Evolutionary conservation across 2,329 filamentous ascomycete species (phyloP).

Genomic region (Hypoxylon sp.): DNA sequence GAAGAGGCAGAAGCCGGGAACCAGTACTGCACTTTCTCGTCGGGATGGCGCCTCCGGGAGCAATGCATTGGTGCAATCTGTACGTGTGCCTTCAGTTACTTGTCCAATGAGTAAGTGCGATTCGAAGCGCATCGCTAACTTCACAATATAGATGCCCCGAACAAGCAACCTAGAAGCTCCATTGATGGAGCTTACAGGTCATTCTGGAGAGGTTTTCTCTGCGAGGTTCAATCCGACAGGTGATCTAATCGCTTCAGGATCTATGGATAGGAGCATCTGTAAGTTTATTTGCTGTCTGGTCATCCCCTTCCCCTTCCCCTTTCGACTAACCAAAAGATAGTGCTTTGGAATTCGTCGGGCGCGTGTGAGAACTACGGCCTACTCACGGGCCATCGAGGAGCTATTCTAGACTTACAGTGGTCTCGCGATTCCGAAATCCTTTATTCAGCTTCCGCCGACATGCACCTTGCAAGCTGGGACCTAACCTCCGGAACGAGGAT

Average conservation of each 20-base stretch:
- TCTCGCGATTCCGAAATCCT: conserved; percentile 91
- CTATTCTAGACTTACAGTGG: conserved; percentile 93
- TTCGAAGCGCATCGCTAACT: conserved; percentile 19
- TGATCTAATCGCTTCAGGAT: conserved; percentile 89
- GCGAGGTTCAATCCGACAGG: conserved; percentile 90
- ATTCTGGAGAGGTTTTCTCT: conserved; percentile 86
- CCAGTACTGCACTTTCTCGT: conserved; percentile 58
- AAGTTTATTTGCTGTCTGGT: no score
- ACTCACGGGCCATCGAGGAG: conserved; percentile 88
- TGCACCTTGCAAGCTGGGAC: conserved; percentile 94
- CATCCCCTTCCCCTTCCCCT: background rate
- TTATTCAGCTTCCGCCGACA: conserved; percentile 93
- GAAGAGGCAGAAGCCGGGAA: conserved; percentile 82
- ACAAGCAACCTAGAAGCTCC: conserved; percentile 87
- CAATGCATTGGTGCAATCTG: conserved; percentile 60
- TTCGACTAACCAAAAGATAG: conserved; percentile 54
- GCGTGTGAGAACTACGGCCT: conserved; percentile 94
- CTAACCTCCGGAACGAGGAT: conserved; percentile 90
- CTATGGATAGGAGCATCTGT: conserved; percentile 94
- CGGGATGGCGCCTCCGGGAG: conserved; percentile 57
- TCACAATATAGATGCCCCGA: conserved; percentile 68
- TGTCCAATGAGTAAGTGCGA: no score
- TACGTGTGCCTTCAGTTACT: conserved; percentile 53
- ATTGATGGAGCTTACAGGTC: conserved; percentile 90
- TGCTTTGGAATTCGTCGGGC: conserved; percentile 93